A percentile compares a stretch with the other conserved stretches of the same genome.
These are phyloP conservation scores for Lavandula angustifolia DNA, from an alignment of 257 asterid genomes.

Conservation along the genomic window DNA sequence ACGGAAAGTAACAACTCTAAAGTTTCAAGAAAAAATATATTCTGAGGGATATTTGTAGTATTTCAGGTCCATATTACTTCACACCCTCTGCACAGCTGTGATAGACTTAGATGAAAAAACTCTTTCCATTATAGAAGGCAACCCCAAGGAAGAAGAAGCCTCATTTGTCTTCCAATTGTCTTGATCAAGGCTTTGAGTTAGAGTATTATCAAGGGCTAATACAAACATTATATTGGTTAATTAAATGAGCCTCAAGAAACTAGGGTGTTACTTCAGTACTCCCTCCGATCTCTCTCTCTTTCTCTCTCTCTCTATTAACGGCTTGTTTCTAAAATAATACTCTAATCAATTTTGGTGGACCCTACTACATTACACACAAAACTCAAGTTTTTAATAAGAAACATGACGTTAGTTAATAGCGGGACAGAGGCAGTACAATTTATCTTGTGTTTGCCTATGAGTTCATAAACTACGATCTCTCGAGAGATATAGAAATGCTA, in stretches of 20 bases:
- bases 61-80: slow-evolving; percentile 72
- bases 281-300: too few relatives aligned
- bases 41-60: neutral
- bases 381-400: too few relatives aligned
- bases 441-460: neutral
- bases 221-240: too few relatives aligned
- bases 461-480: slow-evolving; percentile 30
- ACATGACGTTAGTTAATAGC: neutral
- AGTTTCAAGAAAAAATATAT: neutral
- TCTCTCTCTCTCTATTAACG: too few relatives aligned
- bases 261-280: neutral
- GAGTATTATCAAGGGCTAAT: too few relatives aligned
- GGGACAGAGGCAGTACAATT: neutral
- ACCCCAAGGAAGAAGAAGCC: slow-evolving; percentile 37
- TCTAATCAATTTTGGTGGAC: too few relatives aligned
- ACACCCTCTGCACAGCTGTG: slow-evolving; percentile 53
- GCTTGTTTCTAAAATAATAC: too few relatives aligned
- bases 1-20: neutral
- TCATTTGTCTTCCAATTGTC: slow-evolving; percentile 39
- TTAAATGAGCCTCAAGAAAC: neutral
- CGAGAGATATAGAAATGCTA: neutral
- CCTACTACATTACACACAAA: too few relatives aligned
- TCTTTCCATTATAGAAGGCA: slow-evolving; percentile 44
- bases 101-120: slow-evolving; percentile 48
- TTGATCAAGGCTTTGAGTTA: slow-evolving; percentile 18